phyloP scores from a whole-genome alignment of 148 eudicot genomes.

The Chenopodium formosanum region DNA sequence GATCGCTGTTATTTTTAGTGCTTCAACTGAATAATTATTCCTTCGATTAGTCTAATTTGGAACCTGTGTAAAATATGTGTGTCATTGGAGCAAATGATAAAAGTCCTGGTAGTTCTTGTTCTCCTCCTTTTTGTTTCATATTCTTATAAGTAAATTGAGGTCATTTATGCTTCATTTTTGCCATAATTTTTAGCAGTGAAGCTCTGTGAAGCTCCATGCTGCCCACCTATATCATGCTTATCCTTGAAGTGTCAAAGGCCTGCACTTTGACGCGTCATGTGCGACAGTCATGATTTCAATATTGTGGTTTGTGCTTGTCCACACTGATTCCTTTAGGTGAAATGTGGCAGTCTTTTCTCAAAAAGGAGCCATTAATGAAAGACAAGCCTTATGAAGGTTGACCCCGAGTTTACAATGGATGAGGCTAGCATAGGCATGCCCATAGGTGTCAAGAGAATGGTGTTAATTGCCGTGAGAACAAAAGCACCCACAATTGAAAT shows the following conservation, averaged over 20 bases:
- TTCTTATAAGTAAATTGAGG: neutral
- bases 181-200: neutral
- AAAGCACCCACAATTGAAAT: neutral
- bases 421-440: neutral
- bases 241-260: neutral
- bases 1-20: neutral
- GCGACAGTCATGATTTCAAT: neutral
- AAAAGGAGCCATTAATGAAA: too few species aligned
- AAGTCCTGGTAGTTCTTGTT: too few species aligned
- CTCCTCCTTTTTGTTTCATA: neutral
- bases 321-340: neutral
- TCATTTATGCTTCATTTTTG: neutral
- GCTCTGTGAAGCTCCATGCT: neutral
- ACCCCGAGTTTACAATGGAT: neutral
- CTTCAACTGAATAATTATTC: neutral
- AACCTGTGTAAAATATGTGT: neutral
- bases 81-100: neutral
- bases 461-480: neutral
- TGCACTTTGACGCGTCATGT: neutral
- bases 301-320: neutral
- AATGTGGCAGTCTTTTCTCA: too few species aligned
- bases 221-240: neutral
- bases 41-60: neutral
- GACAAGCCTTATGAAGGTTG: neutral
- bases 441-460: neutral